Evolutionary conservation across 2,329 filamentous ascomycete genomes (phyloP), one percentile per base, ranked within the genome.

Genomic region (Fusarium luffae): DNA sequence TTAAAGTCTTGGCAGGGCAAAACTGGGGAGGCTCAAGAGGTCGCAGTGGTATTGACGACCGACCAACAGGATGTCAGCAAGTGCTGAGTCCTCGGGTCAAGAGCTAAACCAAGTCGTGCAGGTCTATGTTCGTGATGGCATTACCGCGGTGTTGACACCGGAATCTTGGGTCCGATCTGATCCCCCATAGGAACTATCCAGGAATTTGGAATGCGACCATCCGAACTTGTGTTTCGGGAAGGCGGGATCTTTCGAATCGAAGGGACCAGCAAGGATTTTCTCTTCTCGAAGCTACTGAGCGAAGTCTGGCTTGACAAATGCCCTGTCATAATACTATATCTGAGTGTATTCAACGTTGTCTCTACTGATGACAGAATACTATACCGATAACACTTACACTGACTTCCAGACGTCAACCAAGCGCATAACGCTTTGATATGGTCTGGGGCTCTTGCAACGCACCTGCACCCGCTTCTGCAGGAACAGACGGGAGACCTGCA

Each of bases 201-300:
- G 52, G 23, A 46, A 71, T 71, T 62, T 69, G 59, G 59, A 71
- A 69, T 69, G 41, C 49, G 42, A 25, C 14, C 40, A 37, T 66
- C 49, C 23, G 28, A 52, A 54, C 50, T 44, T 55, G 21, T 71
- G 59, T 66, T 59, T 52, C 63, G 49, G 34, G 59, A 55, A 55
- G 42, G 50, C 47, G 44, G 37, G 46, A 40, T 61, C 41, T 34
- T 44, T 49, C 37, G 16, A 37, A 68, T 49, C 37, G 16, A 37
- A 68, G 30, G 40, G 52, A 49, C 37, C 40, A n/a, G 11, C 50
- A 37, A 23, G 40, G 46, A 66, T 59, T 37, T 52, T 21, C 37
- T 51, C 34, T 34, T 65, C n/a, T 49, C 27, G 40, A 46, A 42
- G 52, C 37, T 49, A 46, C 30, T 32, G n/a, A 42, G 30, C 19